These are phyloP conservation scores for Liriodendron chinense DNA, from an alignment of 164 flowering plant species.

Conservation along the genomic window DNA sequence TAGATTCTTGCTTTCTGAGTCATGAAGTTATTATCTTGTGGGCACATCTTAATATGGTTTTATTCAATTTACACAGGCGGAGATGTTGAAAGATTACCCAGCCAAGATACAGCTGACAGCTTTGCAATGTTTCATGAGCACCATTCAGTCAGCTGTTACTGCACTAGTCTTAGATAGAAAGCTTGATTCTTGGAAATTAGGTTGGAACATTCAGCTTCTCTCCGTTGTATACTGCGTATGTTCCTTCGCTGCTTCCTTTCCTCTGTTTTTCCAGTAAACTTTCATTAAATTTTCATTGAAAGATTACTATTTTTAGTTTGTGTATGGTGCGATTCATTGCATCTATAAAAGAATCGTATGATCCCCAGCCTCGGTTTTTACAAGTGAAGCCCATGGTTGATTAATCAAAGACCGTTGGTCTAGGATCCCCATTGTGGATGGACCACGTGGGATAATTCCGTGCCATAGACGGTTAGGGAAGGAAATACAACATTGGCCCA, in stretches of 20 bases:
- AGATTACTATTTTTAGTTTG: too few species aligned
- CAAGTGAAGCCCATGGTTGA: too few species aligned
- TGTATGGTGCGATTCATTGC: too few species aligned
- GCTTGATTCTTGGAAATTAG: constrained; percentile 31
- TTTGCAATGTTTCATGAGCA: constrained; percentile 25
- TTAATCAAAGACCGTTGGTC: too few species aligned
- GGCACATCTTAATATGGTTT: not conserved
- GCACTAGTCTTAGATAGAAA: constrained; percentile 28
- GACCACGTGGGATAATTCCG: too few species aligned
- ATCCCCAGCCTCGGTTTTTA: too few species aligned
- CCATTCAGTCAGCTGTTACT: constrained; percentile 19
- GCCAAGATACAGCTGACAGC: constrained; percentile 24
- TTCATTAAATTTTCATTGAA: too few species aligned
- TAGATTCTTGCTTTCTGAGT: not conserved
- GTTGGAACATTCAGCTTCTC: constrained; percentile 26
- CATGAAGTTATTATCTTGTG: not conserved
- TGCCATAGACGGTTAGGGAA: too few species aligned
- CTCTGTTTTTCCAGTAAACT: too few species aligned
- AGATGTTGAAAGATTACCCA: constrained; percentile 22
- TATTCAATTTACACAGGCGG: constrained; percentile 9
- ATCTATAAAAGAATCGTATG: too few species aligned
- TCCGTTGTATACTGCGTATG: constrained; percentile 28
- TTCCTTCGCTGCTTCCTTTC: not conserved
- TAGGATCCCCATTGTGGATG: too few species aligned
- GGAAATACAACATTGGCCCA: too few species aligned